Base-by-base conservation (phyloP, 139 green algal genomes). In the Volvox reticuliferus region DNA sequence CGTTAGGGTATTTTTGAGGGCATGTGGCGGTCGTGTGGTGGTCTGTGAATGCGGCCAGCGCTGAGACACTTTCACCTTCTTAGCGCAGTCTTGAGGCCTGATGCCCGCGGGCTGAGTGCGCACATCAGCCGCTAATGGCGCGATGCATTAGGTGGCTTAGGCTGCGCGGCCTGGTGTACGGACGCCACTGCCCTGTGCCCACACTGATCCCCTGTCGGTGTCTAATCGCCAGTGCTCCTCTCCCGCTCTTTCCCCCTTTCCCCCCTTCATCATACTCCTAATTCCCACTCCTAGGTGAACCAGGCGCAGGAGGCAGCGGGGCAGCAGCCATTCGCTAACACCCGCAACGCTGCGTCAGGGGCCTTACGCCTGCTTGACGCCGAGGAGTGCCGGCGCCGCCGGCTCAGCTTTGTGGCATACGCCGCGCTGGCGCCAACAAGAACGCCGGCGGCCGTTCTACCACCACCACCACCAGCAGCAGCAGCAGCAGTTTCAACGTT, bases 381-480 rank as follows among this genome's bases (percentile, higher is more conserved):
- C 2, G 50, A 17, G 3, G 36, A 91, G 65, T 88, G 91, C 68
- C 71, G 75, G 5, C 13, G 63, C 12, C 92, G 94, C 30, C 91
- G 86, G 12, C 92, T 96, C 50, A 92, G 91, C 91, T 96, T 96
- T 69, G 22, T 90, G 35, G 92, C 93, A 1, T 96, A 95, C 65
- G 83, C 83, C 1, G 83, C 83, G 14, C 83, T 89, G 14, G 83
- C 36, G 24, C 91, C 93, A 75, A 17, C 90, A 68, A 62, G 90
- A 63, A 1, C 28, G 75, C n/a, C 35, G 69, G 71, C 12, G 75
- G 12, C 9, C 6, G 65, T 28, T 12, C 24, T 24, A 28, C 65
- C 65, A 28, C 6, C 65, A 73, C 21, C 6, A 73, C 65, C 65
- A 19, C 17, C 62, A 69, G 62, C 24, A 24, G 79, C 77, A 63